Evolutionary conservation across 1,139 yeast genomes (phyloP), one percentile per base, ranked within the genome.

Genomic region (Ogataea hybrid): DNA sequence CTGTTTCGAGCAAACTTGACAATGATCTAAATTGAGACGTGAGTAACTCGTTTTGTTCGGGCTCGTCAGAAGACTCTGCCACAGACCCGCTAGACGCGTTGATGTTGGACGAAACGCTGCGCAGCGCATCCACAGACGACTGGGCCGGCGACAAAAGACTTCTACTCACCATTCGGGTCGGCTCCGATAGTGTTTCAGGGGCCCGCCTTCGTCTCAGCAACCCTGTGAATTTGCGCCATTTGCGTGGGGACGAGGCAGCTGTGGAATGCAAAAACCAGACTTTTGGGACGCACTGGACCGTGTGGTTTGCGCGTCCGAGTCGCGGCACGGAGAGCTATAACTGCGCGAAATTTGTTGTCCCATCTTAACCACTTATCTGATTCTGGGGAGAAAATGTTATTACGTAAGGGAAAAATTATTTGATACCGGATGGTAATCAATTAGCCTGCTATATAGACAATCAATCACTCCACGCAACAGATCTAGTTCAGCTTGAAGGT

Each of bases 401-500:
- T 37, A 37, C 40, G 40, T 37, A 37, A 37, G 25, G 25, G 6
- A 3, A 20, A 15, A n/a, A 12, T 11, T 5, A 15, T 11, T 25
- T 22, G 11, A 21, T 20, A 17, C 7, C n/a, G 16, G 22, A 11
- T 10, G 22, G 21, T 30, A 20, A 17, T 30, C 6, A 11, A 25
- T 25, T 25, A 25, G 27, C 27, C 27, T 25, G 27, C 14, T 28
- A 28, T 35, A 9, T 35, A 9, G 9, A 20, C 20, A 18, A 18
- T 6, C 18, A 6, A 17, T 6, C 20, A 2, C 7, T 18, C 20
- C 20, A 18, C 21, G 21, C 21, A 25, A 30, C 14, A 27, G 8
- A 15, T 27, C 47, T 60, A 61, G 65, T 75, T 71, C 52, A 79
- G 74, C 73, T 80, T 81, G 79, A 81, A 84, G 71, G 97, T 90